These are phyloP conservation scores for Rhizopogon vesiculosus DNA, from an alignment of 768 basidiomycete species.

Conservation along the genomic window DNA sequence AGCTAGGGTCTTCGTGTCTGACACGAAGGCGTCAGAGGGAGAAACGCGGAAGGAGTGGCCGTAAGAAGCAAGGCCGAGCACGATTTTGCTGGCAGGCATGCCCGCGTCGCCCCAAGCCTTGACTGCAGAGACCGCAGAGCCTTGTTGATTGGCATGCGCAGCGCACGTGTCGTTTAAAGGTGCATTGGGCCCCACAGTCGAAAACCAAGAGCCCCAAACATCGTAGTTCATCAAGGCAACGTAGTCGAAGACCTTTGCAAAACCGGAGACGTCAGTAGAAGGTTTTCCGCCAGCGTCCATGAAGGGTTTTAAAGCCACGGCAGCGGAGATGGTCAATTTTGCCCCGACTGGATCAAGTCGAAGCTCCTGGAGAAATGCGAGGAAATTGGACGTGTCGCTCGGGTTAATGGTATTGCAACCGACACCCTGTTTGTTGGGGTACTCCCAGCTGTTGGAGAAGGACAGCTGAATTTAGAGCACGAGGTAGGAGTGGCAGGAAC, in stretches of 20 bases:
- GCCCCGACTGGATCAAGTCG: conserved; percentile 45
- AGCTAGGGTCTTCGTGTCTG: conserved; percentile 28
- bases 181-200: conserved; percentile 71
- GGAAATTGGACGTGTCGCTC: conserved; percentile 72
- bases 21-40: conserved; percentile 29
- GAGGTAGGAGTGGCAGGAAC: neutral
- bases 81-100: conserved; percentile 63
- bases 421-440: conserved; percentile 61
- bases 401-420: conserved; percentile 58
- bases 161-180: conserved; percentile 78
- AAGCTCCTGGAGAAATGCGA: conserved; percentile 68
- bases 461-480: neutral
- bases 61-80: conserved; percentile 79
- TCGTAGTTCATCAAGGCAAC: conserved; percentile 67
- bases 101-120: conserved; percentile 71
- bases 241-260: conserved; percentile 66
- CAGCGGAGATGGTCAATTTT: conserved; percentile 63
- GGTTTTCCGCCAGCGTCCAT: conserved; percentile 53
- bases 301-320: conserved; percentile 66
- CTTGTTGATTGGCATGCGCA: conserved; percentile 47
- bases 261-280: conserved; percentile 62
- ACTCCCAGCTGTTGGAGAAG: conserved; percentile 71
- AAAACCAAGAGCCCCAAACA: conserved; percentile 46
- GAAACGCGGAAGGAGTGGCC: conserved; percentile 66
- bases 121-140: conserved; percentile 75